Percentiles rank a stretch among this genome's conserved stretches.
These are phyloP conservation scores for Fraxinus ornus DNA, from an alignment of 305 asterid genomes.

Conservation along the genomic window DNA sequence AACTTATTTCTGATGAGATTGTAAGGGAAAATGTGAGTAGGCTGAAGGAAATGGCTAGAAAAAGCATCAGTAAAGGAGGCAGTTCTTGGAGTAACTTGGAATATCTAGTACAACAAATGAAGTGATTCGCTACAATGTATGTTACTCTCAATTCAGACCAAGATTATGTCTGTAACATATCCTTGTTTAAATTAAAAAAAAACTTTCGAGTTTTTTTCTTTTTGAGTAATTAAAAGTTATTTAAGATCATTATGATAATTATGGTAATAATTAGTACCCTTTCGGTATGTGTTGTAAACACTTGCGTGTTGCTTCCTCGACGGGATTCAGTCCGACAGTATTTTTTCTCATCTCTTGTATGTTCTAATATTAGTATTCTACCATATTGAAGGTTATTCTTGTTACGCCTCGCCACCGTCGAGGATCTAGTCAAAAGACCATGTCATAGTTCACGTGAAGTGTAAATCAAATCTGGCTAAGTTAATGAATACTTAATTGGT, in stretches of 20 bases:
- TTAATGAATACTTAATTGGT: no score
- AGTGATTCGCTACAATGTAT: not conserved
- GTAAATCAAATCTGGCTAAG: no score
- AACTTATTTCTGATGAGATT: conserved; percentile 24
- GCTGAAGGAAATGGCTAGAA: conserved; percentile 36
- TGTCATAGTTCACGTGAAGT: no score
- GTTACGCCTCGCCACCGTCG: no score
- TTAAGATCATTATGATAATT: no score
- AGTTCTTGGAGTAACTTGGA: conserved; percentile 34
- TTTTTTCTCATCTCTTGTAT: not conserved
- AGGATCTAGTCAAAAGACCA: no score
- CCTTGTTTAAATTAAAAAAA: not conserved
- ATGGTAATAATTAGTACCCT: not conserved
- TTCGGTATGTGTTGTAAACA: no score
- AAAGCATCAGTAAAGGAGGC: conserved; percentile 36
- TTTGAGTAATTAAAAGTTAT: not conserved
- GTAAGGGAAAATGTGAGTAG: conserved; percentile 34
- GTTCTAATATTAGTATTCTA: not conserved
- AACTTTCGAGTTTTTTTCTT: no score
- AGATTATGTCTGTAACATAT: not conserved
- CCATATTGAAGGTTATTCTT: not conserved
- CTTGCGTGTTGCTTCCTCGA: no score
- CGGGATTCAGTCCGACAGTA: no score
- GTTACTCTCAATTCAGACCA: not conserved
- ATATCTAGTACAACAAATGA: conserved; percentile 32